Conservation (phyloP, 345 rosid genomes). For the Cochlearia excelsa region DNA sequence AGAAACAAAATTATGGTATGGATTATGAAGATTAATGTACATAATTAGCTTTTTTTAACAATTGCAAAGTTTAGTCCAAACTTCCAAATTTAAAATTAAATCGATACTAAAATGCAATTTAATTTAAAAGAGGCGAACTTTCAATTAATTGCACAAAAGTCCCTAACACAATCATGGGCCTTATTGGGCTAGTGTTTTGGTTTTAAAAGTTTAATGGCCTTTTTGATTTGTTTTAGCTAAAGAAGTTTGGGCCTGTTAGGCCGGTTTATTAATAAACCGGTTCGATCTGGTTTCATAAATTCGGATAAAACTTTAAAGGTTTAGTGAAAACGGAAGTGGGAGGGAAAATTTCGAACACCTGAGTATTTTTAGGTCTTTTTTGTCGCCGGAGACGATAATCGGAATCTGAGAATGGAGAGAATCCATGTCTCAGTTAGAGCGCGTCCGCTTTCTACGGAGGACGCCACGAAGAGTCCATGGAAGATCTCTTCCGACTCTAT, state of each 20-base stretch:
- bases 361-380: conserved; percentile 25
- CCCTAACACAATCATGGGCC: too few relatives aligned
- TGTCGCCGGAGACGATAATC: conserved; percentile 30
- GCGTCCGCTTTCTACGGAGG: conserved; percentile 75
- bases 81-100: too few relatives aligned
- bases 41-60: too few relatives aligned
- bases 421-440: conserved; percentile 81
- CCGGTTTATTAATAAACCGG: conserved; percentile 22
- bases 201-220: too few relatives aligned
- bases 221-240: too few relatives aligned
- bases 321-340: conserved; percentile 8
- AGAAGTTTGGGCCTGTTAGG: background rate
- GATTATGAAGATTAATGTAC: too few relatives aligned
- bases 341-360: conserved; percentile 33
- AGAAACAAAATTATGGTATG: too few relatives aligned
- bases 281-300: conserved; percentile 18
- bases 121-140: too few relatives aligned
- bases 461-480: conserved; percentile 80
- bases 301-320: conserved; percentile 4
- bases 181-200: too few relatives aligned
- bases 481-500: conserved; percentile 63
- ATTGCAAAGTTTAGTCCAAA: too few relatives aligned
- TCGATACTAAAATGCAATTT: too few relatives aligned
- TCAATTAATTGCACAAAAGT: too few relatives aligned
- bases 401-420: conserved; percentile 58